Evolutionary conservation across 164 flowering plant species (phyloP).

Genomic region (Amborella trichopoda): DNA sequence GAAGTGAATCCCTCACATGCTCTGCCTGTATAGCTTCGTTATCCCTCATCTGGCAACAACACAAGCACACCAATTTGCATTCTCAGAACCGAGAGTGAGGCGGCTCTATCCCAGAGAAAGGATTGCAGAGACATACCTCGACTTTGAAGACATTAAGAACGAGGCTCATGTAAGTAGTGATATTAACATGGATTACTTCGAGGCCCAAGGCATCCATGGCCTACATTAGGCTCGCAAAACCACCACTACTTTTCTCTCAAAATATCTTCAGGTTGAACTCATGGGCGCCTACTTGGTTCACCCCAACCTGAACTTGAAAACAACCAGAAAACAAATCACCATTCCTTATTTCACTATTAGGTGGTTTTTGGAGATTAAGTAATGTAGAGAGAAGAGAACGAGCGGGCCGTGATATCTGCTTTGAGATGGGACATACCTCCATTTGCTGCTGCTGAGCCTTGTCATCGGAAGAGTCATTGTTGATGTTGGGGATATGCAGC

Average conservation of each 20-base stretch:
- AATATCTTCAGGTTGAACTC: slow-evolving; percentile 67
- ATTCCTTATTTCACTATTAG: not conserved
- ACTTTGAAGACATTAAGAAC: slow-evolving; percentile 68
- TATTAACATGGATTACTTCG: slow-evolving; percentile 70
- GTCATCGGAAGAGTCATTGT: slow-evolving; percentile 22
- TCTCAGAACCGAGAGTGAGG: not conserved
- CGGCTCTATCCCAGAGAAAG: too few relatives aligned
- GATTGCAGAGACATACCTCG: too few relatives aligned
- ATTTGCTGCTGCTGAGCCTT: slow-evolving; percentile 62
- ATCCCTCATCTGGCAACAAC: slow-evolving; percentile 65
- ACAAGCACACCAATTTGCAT: not conserved
- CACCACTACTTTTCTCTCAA: slow-evolving; percentile 66
- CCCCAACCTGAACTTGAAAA: slow-evolving; percentile 70
- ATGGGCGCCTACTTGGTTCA: slow-evolving; percentile 49
- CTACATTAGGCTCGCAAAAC: slow-evolving; percentile 77
- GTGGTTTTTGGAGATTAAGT: not conserved
- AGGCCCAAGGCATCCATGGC: slow-evolving; percentile 65
- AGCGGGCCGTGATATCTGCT: too few relatives aligned
- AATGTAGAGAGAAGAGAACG: not conserved
- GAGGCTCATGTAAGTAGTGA: slow-evolving; percentile 47
- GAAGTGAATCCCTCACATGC: slow-evolving; percentile 60
- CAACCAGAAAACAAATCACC: not conserved
- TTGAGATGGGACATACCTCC: too few relatives aligned
- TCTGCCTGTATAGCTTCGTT: slow-evolving; percentile 68
- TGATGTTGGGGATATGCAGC: too few relatives aligned